Evolutionary conservation across 225 moss, liverwort and hornwort genomes (phyloP).

Genomic region (Takakia lepidozioides): DNA sequence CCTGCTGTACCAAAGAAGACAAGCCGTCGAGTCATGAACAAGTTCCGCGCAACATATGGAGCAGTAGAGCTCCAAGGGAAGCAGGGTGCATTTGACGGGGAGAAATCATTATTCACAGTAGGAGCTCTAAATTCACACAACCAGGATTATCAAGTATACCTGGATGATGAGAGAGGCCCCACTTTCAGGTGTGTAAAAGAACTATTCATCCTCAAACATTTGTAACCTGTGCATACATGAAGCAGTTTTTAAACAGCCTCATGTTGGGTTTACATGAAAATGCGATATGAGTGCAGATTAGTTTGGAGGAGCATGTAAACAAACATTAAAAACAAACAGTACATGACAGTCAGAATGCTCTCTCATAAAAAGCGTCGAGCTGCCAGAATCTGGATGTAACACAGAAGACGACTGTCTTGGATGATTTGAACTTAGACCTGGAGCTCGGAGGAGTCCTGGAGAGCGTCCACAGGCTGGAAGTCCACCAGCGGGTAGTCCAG

Average conservation of each 20-base stretch:
- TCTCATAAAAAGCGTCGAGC: too few species aligned
- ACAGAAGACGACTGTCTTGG: too few species aligned
- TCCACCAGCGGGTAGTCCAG: constrained; percentile 11
- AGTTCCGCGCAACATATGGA: constrained; percentile 68
- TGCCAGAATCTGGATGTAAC: too few species aligned
- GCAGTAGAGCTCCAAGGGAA: constrained; percentile 50
- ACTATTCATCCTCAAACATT: too few species aligned
- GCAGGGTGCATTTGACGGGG: constrained; percentile 82
- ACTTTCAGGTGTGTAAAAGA: constrained; percentile 22
- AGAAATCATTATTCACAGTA: constrained; percentile 81
- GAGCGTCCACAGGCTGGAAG: constrained; percentile 31
- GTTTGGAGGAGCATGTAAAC: too few species aligned
- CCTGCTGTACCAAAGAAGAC: constrained; percentile 55
- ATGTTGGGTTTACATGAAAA: too few species aligned
- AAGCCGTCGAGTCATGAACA: constrained; percentile 66
- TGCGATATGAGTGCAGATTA: too few species aligned
- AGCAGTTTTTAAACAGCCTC: too few species aligned
- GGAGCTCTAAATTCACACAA: constrained; percentile 52
- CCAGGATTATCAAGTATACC: constrained; percentile 53
- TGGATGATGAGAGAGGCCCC: constrained; percentile 64
- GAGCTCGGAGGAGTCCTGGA: constrained; percentile 26
- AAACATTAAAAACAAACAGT: too few species aligned
- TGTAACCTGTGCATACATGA: too few species aligned
- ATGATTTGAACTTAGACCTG: constrained; percentile 18
- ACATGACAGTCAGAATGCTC: too few species aligned